These are phyloP conservation scores for Aegilops bicornis DNA, from an alignment of 176 grass and related monocot species.

Conservation along the genomic window DNA sequence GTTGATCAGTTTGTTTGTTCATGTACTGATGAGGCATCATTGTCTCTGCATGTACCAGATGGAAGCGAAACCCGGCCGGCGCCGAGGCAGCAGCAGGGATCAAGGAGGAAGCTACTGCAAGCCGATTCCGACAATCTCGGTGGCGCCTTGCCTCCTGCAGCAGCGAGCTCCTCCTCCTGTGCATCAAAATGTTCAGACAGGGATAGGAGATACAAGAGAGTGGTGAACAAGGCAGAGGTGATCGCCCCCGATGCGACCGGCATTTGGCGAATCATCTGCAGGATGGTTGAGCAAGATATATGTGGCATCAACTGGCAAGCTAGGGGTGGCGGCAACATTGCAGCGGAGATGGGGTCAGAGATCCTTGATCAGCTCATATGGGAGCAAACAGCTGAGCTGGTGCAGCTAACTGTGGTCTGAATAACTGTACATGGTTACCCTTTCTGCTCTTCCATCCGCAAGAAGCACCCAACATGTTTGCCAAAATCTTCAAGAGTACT, in stretches of 20 bases:
- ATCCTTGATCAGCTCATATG: slow-evolving; percentile 43
- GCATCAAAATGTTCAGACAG: not conserved
- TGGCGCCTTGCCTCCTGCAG: not conserved
- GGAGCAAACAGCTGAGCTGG: slow-evolving; percentile 34
- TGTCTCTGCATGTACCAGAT: not conserved
- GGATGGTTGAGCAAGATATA: slow-evolving; percentile 39
- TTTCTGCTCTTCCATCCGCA: not conserved
- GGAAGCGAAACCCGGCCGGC: slow-evolving; percentile 30
- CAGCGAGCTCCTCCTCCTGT: not conserved
- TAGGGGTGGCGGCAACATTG: not conserved
- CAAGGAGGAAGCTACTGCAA: slow-evolving; percentile 31
- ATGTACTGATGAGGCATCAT: not conserved
- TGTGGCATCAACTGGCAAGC: slow-evolving; percentile 16
- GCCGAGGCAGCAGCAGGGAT: not conserved
- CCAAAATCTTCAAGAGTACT: not conserved
- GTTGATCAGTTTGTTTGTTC: not conserved
- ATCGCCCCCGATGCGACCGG: not conserved
- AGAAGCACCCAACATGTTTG: not conserved
- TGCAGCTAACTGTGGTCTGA: not conserved
- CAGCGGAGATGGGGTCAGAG: slow-evolving; percentile 6
- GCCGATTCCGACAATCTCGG: not conserved
- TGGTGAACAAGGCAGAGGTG: not conserved
- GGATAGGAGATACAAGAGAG: slow-evolving; percentile 12
- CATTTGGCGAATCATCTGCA: slow-evolving; percentile 33
- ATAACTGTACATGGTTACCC: not conserved